phyloP scores from a whole-genome alignment of 441 rosid genomes.

The Pelargonium myrrhifolium region DNA sequence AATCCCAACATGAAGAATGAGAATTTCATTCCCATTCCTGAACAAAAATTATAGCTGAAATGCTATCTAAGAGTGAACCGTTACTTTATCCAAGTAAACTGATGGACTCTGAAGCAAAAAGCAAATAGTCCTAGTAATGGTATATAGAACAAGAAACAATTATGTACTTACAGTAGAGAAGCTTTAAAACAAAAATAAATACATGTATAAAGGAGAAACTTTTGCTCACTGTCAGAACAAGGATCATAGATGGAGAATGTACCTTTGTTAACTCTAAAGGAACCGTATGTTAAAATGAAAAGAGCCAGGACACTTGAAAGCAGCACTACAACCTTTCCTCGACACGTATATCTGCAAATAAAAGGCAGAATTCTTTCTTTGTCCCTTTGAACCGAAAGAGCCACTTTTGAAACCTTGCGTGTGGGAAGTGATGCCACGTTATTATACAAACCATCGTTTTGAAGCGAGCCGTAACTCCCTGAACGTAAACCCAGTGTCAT shows the following conservation, averaged over 20 bases:
- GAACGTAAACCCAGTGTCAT: conserved; percentile 31
- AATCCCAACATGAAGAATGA: too few relatives aligned
- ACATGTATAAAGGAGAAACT: not conserved
- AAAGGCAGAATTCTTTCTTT: conserved; percentile 49
- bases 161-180: not conserved
- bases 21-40: too few relatives aligned
- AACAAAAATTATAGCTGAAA: too few relatives aligned
- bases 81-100: too few relatives aligned
- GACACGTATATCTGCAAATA: conserved; percentile 43
- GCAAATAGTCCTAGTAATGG: too few relatives aligned
- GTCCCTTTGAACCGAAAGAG: conserved; percentile 44
- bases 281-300: conserved; percentile 55
- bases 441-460: conserved; percentile 21
- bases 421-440: conserved; percentile 20
- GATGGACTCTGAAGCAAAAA: too few relatives aligned
- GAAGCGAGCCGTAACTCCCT: conserved; percentile 52
- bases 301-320: conserved; percentile 51
- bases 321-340: conserved; percentile 58
- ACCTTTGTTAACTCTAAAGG: conserved; percentile 63
- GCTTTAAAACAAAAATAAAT: not conserved
- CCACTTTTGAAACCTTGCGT: conserved; percentile 37
- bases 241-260: conserved; percentile 10
- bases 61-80: too few relatives aligned
- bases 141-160: too few relatives aligned
- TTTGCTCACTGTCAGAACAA: not conserved